Percentiles rank a stretch among this genome's conserved stretches.
These are phyloP conservation scores for Tolypocladium guangdongense DNA, from an alignment of 2,329 filamentous ascomycete genomes.

Conservation along the genomic window DNA sequence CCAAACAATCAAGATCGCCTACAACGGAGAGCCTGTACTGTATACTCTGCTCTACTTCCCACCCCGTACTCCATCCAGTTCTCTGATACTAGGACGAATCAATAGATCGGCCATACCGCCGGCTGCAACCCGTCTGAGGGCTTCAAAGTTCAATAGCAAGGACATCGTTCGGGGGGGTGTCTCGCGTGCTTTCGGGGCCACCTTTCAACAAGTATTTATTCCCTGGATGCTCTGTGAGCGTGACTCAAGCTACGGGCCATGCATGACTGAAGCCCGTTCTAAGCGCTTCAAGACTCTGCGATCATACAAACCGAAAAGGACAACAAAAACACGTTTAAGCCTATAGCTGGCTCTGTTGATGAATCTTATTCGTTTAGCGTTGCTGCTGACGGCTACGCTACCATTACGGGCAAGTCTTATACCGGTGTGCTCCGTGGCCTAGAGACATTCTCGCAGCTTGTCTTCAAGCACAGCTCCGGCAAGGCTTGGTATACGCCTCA, in stretches of 20 bases:
- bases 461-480: conserved; percentile 57
- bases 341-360: conserved; percentile 52
- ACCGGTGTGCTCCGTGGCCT: conserved; percentile 62
- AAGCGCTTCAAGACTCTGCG: conserved; percentile 43
- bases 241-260: conserved; percentile 54
- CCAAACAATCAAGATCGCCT: conserved; percentile 40
- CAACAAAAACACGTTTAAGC: conserved; percentile 47
- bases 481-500: conserved; percentile 53
- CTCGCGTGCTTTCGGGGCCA: conserved; percentile 46
- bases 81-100: conserved; percentile 19
- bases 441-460: conserved; percentile 69
- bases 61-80: not conserved
- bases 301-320: conserved; percentile 46
- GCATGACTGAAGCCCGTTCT: conserved; percentile 21
- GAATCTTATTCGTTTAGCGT: conserved; percentile 66
- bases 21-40: conserved; percentile 35
- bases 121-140: conserved; percentile 29
- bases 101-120: not conserved
- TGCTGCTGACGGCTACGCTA: conserved; percentile 43
- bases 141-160: conserved; percentile 33
- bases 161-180: conserved; percentile 46
- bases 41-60: not conserved
- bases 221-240: conserved; percentile 69
- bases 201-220: conserved; percentile 59
- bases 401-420: conserved; percentile 53